phyloP scores from a whole-genome alignment of 495 filamentous ascomycete genomes.

The Poronia punctata region DNA sequence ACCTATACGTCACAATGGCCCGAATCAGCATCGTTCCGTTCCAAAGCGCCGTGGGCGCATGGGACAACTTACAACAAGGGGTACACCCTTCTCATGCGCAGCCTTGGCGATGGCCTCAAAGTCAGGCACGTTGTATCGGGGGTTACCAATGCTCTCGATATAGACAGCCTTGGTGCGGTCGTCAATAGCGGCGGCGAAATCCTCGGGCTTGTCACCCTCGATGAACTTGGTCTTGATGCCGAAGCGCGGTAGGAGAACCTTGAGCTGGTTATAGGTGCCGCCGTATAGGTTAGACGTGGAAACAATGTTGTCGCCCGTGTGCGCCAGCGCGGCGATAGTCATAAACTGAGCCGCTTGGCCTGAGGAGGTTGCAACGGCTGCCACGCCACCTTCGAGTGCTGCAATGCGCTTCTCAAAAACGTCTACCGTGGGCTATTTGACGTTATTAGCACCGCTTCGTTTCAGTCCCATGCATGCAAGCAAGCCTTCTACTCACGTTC shows the following conservation, averaged over 20 bases:
- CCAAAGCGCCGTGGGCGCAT: too few species aligned
- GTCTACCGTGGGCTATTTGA: constrained; percentile 77
- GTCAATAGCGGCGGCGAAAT: constrained; percentile 82
- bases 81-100: constrained; percentile 73
- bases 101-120: constrained; percentile 77
- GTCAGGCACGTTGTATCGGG: constrained; percentile 88
- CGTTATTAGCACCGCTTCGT: background rate
- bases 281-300: constrained; percentile 91
- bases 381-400: constrained; percentile 88
- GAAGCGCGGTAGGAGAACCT: constrained; percentile 79
- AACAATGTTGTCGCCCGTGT: constrained; percentile 89
- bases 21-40: constrained; percentile 1
- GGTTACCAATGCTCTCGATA: constrained; percentile 93
- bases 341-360: constrained; percentile 95
- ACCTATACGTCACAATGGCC: constrained; percentile 40
- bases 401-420: constrained; percentile 97
- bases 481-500: constrained; percentile 51
- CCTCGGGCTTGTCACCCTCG: constrained; percentile 71
- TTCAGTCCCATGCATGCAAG: background rate
- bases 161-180: constrained; percentile 96
- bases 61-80: constrained; percentile 61
- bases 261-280: constrained; percentile 97
- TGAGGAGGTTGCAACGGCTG: constrained; percentile 81
- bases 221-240: constrained; percentile 92
- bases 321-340: constrained; percentile 75